A percentile compares a stretch with the other conserved stretches of the same genome.
Evolutionary conservation across 768 basidiomycete species (phyloP).

Genomic region (Pluteus cervinus): DNA sequence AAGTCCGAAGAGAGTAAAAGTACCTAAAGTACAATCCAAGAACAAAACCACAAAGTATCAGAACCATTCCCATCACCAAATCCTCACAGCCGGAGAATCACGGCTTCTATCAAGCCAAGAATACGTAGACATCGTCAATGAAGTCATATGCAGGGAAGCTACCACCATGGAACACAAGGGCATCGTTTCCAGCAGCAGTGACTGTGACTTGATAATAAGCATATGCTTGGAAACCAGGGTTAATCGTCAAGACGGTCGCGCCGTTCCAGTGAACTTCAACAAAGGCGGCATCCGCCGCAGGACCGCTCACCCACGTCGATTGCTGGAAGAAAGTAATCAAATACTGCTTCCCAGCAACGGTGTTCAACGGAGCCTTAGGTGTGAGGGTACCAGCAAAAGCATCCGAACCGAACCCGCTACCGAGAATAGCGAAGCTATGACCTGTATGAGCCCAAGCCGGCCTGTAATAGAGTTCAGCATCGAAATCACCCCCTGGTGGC

Average conservation of each 20-base stretch:
- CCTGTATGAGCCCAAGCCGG: slow-evolving; percentile 33
- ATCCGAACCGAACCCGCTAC: slow-evolving; percentile 34
- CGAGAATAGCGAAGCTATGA: slow-evolving; percentile 30
- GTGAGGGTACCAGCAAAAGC: slow-evolving; percentile 30
- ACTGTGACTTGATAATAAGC: slow-evolving; percentile 28
- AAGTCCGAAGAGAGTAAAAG: too few relatives aligned
- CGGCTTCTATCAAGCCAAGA: too few relatives aligned
- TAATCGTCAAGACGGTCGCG: slow-evolving; percentile 21
- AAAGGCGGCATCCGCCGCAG: slow-evolving; percentile 24
- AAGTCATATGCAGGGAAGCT: slow-evolving; percentile 41
- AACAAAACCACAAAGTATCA: too few relatives aligned
- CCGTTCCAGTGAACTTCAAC: slow-evolving; percentile 40
- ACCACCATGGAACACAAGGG: slow-evolving; percentile 34
- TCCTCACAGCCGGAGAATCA: too few relatives aligned
- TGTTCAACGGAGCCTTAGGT: slow-evolving; percentile 22
- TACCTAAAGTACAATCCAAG: too few relatives aligned
- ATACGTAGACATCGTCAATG: slow-evolving; percentile 40
- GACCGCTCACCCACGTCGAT: slow-evolving; percentile 27
- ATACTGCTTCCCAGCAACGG: slow-evolving; percentile 30
- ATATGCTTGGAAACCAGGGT: slow-evolving; percentile 30
- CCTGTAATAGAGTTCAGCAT: slow-evolving; percentile 41
- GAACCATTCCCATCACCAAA: too few relatives aligned
- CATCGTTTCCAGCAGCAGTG: slow-evolving; percentile 27
- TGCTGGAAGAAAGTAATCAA: slow-evolving; percentile 35
- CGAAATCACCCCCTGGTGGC: slow-evolving; percentile 26